phyloP scores from a whole-genome alignment of 306 rosid species.

The Mucuna pruriens region DNA sequence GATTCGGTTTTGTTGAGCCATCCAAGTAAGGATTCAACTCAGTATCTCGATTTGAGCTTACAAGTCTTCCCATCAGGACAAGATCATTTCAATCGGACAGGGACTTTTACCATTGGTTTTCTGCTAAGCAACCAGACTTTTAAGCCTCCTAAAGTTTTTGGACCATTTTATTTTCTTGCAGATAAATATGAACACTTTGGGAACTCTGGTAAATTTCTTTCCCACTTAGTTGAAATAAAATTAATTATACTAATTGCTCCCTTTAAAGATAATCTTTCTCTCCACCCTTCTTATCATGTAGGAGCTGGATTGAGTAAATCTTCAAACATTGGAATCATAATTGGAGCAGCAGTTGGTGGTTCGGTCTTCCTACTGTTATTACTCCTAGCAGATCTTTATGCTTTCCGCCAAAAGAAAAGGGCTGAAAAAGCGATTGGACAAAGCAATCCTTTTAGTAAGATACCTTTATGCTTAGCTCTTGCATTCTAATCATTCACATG shows the following conservation, averaged over 20 bases:
- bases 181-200: slow-evolving; percentile 23
- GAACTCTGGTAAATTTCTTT: slow-evolving; percentile 32
- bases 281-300: background rate
- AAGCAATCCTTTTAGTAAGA: slow-evolving; percentile 51
- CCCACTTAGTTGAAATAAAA: background rate
- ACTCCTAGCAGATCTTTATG: slow-evolving; percentile 57
- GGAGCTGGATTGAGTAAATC: slow-evolving; percentile 36
- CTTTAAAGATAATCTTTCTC: background rate
- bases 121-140: slow-evolving; percentile 59
- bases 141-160: slow-evolving; percentile 33
- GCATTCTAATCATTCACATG: background rate
- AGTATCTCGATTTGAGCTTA: slow-evolving; percentile 42
- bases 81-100: slow-evolving; percentile 51
- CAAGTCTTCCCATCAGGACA: slow-evolving; percentile 50
- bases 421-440: slow-evolving; percentile 51
- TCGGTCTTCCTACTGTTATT: slow-evolving; percentile 46
- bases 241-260: background rate
- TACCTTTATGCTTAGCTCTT: background rate
- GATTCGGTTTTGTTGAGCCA: slow-evolving; percentile 49
- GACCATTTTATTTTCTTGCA: slow-evolving; percentile 32
- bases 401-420: slow-evolving; percentile 53
- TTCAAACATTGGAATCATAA: slow-evolving; percentile 34
- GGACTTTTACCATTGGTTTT: slow-evolving; percentile 40
- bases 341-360: slow-evolving; percentile 69
- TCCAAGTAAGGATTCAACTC: background rate